Conservation (phyloP, 805 yeast species). For the Barnettozyma botsteinii region DNA sequence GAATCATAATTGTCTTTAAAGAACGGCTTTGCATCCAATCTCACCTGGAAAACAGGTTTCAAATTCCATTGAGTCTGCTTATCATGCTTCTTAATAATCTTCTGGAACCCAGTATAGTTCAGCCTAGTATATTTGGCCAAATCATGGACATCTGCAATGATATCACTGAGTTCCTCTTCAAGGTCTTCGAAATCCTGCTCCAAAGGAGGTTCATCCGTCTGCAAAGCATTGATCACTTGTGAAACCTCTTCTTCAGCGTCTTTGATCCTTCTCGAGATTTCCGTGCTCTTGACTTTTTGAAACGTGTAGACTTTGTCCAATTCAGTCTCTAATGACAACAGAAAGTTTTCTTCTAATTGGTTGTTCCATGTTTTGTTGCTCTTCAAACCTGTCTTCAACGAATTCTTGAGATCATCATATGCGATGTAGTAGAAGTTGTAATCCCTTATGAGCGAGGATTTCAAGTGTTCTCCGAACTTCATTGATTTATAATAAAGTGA, state of each 20-base stretch:
- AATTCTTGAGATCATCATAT: constrained; percentile 85
- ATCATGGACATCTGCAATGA: constrained; percentile 96
- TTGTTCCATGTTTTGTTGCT: constrained; percentile 64
- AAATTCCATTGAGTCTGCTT: constrained; percentile 75
- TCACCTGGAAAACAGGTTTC: constrained; percentile 88
- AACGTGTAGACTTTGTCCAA: constrained; percentile 90
- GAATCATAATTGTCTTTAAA: constrained; percentile 92
- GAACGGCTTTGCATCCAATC: constrained; percentile 91
- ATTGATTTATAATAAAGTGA: no score
- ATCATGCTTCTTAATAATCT: constrained; percentile 94
- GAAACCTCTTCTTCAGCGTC: constrained; percentile 71
- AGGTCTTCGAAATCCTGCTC: constrained; percentile 68
- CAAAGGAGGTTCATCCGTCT: constrained; percentile 41
- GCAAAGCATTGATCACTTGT: constrained; percentile 54
- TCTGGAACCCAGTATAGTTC: constrained; percentile 96
- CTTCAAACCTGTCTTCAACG: constrained; percentile 62
- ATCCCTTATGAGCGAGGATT: constrained; percentile 83
- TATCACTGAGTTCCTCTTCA: constrained; percentile 74
- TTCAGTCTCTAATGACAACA: constrained; percentile 67
- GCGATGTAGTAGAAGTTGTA: constrained; percentile 87
- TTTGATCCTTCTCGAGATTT: constrained; percentile 77
- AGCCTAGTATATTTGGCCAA: constrained; percentile 88
- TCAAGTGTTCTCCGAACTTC: constrained; percentile 95
- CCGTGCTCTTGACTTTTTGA: constrained; percentile 82
- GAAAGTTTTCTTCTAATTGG: constrained; percentile 74